Conservation (phyloP, 2,329 filamentous ascomycete genomes). For the Calonectria multiphialidica region DNA sequence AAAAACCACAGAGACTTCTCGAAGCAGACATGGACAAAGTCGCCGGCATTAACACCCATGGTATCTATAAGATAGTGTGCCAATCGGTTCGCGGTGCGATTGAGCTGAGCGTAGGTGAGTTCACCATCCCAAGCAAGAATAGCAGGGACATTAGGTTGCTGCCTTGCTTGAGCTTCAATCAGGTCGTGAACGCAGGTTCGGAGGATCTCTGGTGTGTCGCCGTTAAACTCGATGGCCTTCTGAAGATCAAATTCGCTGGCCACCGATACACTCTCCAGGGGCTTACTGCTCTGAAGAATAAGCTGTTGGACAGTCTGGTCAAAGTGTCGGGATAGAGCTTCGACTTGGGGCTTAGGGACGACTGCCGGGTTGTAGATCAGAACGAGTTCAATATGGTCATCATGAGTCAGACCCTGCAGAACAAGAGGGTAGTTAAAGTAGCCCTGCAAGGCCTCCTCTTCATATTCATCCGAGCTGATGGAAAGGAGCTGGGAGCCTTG, state of each 20-base stretch:
- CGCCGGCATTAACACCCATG: not conserved
- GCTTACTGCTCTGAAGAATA: not conserved
- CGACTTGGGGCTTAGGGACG: not conserved
- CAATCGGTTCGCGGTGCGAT: not conserved
- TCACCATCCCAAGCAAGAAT: not conserved
- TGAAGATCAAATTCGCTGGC: not conserved
- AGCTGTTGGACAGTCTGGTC: not conserved
- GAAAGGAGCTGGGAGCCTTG: not conserved
- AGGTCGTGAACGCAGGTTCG: not conserved
- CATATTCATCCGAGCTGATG: not conserved
- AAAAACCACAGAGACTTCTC: conserved; percentile 7
- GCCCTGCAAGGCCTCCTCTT: not conserved
- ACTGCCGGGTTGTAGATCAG: not conserved
- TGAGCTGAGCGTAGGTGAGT: not conserved
- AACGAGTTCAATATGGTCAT: not conserved
- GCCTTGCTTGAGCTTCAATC: not conserved
- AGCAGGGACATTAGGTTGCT: not conserved
- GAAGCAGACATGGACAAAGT: not conserved
- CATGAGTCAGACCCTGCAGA: not conserved
- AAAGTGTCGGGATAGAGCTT: not conserved
- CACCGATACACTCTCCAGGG: not conserved
- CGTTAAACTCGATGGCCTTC: not conserved
- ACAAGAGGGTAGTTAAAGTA: conserved; percentile 2
- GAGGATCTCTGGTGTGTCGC: not conserved
- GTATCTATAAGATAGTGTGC: not conserved